Base-by-base conservation (phyloP, 2,329 filamentous ascomycete genomes). In the Colletotrichum eleusines region DNA sequence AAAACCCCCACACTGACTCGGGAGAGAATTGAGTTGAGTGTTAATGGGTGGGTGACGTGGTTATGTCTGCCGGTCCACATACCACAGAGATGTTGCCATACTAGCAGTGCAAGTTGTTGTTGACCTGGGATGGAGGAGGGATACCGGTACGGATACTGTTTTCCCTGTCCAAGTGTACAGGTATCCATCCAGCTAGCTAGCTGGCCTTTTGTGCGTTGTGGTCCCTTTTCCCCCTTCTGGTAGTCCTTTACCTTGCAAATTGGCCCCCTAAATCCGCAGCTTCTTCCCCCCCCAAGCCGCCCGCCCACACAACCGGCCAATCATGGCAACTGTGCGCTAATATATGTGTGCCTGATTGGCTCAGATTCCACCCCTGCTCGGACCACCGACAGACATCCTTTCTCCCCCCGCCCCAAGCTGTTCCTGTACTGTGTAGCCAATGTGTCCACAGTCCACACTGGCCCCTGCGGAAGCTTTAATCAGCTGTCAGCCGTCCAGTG, bases 301-400 rank as follows among this genome's bases (percentile, higher is more conserved):
- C 35, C n/a, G n/a, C 20, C 59, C 54, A 57, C 12, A 23, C 6
- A 20, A 23, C 48, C 42, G 9, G 59, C 69, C 55, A 72, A 72
- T 72, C 66, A 72, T 16, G 16, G 42, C n/a, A 50, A n/a, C 48
- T 33, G 53, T 62, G 50, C 71, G 72, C 64, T 68, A 73, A 73
- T 73, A 65, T 63, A 44, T 38, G 20, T 51, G 5, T 50, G 20
- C 31, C 26, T 58, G 16, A 72, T 73, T 73, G 59, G 71, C n/a
- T 51, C 7, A 33, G 57, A 28, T 3, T 8, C 7, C 4, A 40
- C 64, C 64, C 63, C 58, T 68, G 69, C 63, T 38, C 64, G 64
- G 69, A 71, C 58, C 58, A 59, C 58, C 64, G 58, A 58, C 46
- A 60, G n/a, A n/a, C n/a, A n/a, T n/a, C n/a, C 20, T 40, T 46